Base-by-base conservation (phyloP, 108 stramenopile genomes). In the Mediolabrus comicus region DNA sequence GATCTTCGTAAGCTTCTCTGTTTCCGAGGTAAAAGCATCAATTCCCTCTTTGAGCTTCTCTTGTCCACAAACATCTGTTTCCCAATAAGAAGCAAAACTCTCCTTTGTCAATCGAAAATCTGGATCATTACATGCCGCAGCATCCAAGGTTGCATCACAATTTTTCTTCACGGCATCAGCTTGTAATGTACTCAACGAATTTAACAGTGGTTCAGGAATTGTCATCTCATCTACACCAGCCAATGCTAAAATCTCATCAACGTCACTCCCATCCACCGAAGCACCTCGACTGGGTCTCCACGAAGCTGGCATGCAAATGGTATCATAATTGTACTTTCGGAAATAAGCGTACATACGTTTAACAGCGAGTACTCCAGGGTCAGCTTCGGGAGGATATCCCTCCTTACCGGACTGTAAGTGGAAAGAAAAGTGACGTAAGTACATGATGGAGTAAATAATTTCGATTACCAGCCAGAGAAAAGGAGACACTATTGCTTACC, bases 291-390 rank as follows among this genome's bases (percentile, higher is more conserved):
- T 81, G 12, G 93, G 91, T 33, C 99, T 85, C 95, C 98, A 99
- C 35, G 84, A 85, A 5, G 97, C 96, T 12, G 97, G 98, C 99
- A 99, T 99, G 57, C 95, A 96, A 69, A 98, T 97, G 25, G 99
- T 99, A 14, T 81, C 59, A 83, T 96, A 91, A 9, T 76, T 83
- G 62, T 74, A 83, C 56, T 79, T 85, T 71, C 90, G 77, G 83
- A 87, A 98, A 81, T 98, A 99, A 14, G 83, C 80, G 71, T 96
- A 97, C 87, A 98, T 97, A 57, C 85, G 74, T 53, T 75, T 76
- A 16, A 97, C 94, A n/a, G 72, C 53, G 36, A 95, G 25, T 11
- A 97, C 97, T 51, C 98, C 99, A 22, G 93, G 93, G 78, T 99
- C 99, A 35, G 90, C 95, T 25, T 72, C 71, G 13, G 97, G 90